A percentile compares a stretch with the other conserved stretches of the same genome.
These are phyloP conservation scores for Pseudozyma pruni DNA, from an alignment of 1,284 basidiomycete genomes.

Conservation along the genomic window DNA sequence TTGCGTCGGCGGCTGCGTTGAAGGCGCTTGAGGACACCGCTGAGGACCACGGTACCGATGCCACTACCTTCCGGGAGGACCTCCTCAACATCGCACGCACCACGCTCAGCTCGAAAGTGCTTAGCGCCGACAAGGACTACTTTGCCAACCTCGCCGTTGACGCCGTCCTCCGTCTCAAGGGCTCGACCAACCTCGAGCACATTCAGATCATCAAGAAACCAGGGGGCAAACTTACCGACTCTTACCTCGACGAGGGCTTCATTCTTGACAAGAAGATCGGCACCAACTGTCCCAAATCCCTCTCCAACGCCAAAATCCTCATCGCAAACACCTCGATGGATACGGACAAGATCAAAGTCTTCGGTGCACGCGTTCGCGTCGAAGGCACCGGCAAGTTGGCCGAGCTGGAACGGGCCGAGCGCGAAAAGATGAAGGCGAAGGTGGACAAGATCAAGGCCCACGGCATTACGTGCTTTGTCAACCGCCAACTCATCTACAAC, in stretches of 20 bases:
- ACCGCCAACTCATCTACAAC: slow-evolving; percentile 99
- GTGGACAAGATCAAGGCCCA: slow-evolving; percentile 93
- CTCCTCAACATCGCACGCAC: slow-evolving; percentile 96
- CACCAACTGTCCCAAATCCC: slow-evolving; percentile 90
- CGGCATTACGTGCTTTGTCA: slow-evolving; percentile 97
- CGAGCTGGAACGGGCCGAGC: slow-evolving; percentile 94
- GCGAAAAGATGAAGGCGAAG: slow-evolving; percentile 99
- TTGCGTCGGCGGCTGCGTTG: slow-evolving; percentile 87
- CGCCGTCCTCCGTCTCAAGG: slow-evolving; percentile 93
- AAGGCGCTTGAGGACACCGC: slow-evolving; percentile 84
- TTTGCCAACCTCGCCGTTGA: slow-evolving; percentile 98
- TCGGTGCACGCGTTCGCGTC: slow-evolving; percentile 94
- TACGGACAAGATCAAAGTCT: slow-evolving; percentile 99
- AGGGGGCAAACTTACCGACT: slow-evolving; percentile 97
- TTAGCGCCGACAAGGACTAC: slow-evolving; percentile 97
- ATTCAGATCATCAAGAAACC: slow-evolving; percentile 99
- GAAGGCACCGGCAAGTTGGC: slow-evolving; percentile 96
- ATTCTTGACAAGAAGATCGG: slow-evolving; percentile 97
- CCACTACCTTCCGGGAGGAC: slow-evolving; percentile 82
- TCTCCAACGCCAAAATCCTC: slow-evolving; percentile 95
- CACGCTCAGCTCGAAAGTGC: slow-evolving; percentile 94
- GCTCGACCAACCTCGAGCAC: slow-evolving; percentile 95
- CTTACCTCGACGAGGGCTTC: slow-evolving; percentile 98
- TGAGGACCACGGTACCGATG: slow-evolving; percentile 80
- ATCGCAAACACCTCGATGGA: slow-evolving; percentile 99